These are phyloP conservation scores for Lithospermum erythrorhizon DNA, from an alignment of 257 asterid species.

Conservation along the genomic window DNA sequence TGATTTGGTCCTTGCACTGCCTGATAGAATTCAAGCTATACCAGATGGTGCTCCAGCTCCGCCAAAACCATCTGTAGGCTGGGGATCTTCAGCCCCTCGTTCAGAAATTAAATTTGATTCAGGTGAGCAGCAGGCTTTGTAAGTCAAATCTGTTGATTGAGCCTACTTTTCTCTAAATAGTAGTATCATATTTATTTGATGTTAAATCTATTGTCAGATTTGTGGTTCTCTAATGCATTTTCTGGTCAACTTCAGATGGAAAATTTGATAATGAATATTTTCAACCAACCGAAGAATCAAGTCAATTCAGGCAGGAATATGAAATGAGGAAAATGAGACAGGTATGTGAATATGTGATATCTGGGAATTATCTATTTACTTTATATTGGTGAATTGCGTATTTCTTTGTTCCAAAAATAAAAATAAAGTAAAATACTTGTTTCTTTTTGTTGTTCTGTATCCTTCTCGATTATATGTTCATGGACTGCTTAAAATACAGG, in stretches of 20 bases:
- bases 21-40: constrained; percentile 85
- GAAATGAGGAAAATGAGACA: constrained; percentile 95
- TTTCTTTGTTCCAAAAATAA: not conserved
- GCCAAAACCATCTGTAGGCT: constrained; percentile 79
- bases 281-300: constrained; percentile 89
- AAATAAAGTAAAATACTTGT: not conserved
- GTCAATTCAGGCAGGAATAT: constrained; percentile 84
- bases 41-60: constrained; percentile 89
- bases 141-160: not conserved
- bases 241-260: constrained; percentile 52
- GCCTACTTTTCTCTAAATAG: too few species aligned
- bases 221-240: constrained; percentile 18
- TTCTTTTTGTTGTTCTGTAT: constrained; percentile 2
- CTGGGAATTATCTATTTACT: constrained; percentile 8
- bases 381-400: constrained; percentile 1
- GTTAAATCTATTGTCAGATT: not conserved
- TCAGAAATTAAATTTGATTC: constrained; percentile 87
- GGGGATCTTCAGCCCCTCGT: constrained; percentile 91
- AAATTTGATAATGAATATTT: constrained; percentile 77
- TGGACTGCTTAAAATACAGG: constrained; percentile 32
- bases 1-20: constrained; percentile 85
- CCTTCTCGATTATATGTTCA: constrained; percentile 3
- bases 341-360: constrained; percentile 60
- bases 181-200: not conserved
- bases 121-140: constrained; percentile 29